Percentiles rank a stretch among this genome's conserved stretches.
phyloP scores from a whole-genome alignment of 73 alveolate species.

The Symbiodinium pilosum region DNA sequence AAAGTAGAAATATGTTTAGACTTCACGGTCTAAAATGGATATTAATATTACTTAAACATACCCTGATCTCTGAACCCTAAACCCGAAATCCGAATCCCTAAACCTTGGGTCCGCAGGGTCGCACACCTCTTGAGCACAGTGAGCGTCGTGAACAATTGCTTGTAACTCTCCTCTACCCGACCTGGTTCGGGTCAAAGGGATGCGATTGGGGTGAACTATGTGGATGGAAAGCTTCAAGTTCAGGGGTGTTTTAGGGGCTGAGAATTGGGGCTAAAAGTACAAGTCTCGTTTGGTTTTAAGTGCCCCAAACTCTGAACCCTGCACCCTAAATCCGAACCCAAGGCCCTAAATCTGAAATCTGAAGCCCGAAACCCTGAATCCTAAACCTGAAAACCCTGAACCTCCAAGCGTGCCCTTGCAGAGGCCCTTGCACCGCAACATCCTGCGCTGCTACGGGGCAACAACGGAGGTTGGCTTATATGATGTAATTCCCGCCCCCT shows the following conservation, averaged over 20 bases:
- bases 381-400: background rate
- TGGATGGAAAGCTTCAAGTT: background rate
- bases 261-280: background rate
- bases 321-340: background rate
- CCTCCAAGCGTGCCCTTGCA: background rate
- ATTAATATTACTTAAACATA: background rate
- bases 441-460: background rate
- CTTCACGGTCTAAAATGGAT: background rate
- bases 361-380: background rate
- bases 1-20: background rate
- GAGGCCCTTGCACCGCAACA: background rate
- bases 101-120: too few relatives aligned
- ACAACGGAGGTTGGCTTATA: background rate
- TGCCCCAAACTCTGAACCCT: background rate
- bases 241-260: background rate
- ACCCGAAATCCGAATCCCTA: too few relatives aligned
- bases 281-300: too few relatives aligned
- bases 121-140: too few relatives aligned
- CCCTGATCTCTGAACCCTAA: too few relatives aligned
- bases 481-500: background rate
- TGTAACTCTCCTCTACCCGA: too few relatives aligned
- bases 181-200: too few relatives aligned
- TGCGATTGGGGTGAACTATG: background rate
- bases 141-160: too few relatives aligned
- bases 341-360: background rate